Conservation (phyloP, 306 rosid genomes). For the Medicago ruthenica region DNA sequence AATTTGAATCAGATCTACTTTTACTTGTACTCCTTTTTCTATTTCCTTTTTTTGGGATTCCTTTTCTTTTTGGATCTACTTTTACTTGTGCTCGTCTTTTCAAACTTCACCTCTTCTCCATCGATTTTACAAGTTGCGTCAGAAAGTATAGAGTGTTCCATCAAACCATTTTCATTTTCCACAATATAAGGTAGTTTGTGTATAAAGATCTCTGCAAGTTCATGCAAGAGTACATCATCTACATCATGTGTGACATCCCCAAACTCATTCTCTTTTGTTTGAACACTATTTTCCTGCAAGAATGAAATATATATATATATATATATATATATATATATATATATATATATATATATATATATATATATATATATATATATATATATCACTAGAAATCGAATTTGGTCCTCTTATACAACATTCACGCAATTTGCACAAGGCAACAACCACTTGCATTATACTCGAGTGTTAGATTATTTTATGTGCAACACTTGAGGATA, state of each 20-base stretch:
- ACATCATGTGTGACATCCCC: not conserved
- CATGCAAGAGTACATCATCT: not conserved
- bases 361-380: too few relatives aligned
- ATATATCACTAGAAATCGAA: not conserved
- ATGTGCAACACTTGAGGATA: too few relatives aligned
- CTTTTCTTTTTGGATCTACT: not conserved
- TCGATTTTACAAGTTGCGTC: not conserved
- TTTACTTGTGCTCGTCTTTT: not conserved
- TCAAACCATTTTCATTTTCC: not conserved
- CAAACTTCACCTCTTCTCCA: not conserved
- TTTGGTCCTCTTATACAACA: not conserved
- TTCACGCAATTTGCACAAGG: not conserved
- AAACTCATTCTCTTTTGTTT: not conserved
- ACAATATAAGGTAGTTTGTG: not conserved
- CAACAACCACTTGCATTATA: not conserved
- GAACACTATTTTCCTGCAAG: not conserved
- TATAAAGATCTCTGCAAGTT: not conserved
- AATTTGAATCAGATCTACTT: not conserved
- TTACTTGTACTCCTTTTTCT: not conserved
- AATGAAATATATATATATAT: not conserved
- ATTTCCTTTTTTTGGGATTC: not conserved
- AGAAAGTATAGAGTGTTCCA: not conserved
- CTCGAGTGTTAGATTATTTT: too few relatives aligned
- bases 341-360: too few relatives aligned
- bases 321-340: too few relatives aligned